phyloP scores from a whole-genome alignment of 257 asterid genomes.

The Penstemon davidsonii region DNA sequence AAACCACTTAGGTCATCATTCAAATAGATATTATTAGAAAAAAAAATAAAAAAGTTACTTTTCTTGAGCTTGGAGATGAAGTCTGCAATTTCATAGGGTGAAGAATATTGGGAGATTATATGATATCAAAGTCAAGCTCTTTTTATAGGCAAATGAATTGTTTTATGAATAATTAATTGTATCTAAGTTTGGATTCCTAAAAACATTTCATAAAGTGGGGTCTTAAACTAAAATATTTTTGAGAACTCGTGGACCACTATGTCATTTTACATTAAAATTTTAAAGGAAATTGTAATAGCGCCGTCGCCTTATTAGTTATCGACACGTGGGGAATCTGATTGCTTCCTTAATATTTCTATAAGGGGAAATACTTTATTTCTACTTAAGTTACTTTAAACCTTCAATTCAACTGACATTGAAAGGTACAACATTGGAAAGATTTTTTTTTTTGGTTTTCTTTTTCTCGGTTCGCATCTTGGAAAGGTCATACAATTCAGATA shows the following conservation, averaged over 20 bases:
- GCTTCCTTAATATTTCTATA: conserved; percentile 40
- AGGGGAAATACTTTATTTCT: conserved; percentile 44
- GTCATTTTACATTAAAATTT: conserved; percentile 19
- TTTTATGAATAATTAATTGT: background rate
- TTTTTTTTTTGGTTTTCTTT: conserved; percentile 21
- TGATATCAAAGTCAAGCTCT: conserved; percentile 39
- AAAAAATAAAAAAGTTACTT: conserved; percentile 18
- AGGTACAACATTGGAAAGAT: conserved; percentile 25
- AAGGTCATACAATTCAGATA: background rate
- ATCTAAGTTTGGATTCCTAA: conserved; percentile 7
- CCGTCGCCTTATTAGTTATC: conserved; percentile 41
- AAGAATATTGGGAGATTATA: conserved; percentile 8
- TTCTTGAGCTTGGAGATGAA: conserved; percentile 27
- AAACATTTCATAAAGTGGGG: conserved; percentile 3
- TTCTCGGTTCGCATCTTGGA: conserved; percentile 7
- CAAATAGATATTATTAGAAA: background rate
- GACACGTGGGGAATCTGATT: conserved; percentile 56
- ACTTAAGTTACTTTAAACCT: conserved; percentile 45
- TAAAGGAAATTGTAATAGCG: conserved; percentile 18
- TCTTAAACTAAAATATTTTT: conserved; percentile 2
- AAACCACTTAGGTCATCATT: conserved; percentile 11
- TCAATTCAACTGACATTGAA: conserved; percentile 42
- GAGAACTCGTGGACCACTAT: conserved; percentile 33
- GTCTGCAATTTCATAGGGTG: conserved; percentile 21
- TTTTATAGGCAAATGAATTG: conserved; percentile 33